phyloP scores from a whole-genome alignment of 1,139 yeast genomes.

The Eremothecium sinecaudum region DNA sequence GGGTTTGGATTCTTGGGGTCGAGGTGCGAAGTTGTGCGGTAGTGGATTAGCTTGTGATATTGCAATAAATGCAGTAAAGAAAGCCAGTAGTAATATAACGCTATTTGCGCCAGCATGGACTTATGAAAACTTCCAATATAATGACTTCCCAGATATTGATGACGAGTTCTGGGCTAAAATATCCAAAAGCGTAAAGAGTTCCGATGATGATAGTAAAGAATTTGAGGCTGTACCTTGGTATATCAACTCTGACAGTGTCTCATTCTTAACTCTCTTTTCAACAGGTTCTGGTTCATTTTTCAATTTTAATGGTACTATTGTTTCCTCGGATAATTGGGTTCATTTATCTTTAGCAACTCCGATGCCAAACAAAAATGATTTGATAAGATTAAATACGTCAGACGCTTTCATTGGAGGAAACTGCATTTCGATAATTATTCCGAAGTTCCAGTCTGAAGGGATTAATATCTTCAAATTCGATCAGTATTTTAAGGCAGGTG shows the following conservation, averaged over 20 bases:
- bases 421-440: constrained; percentile 5
- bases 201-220: constrained; percentile 11
- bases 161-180: constrained; percentile 31
- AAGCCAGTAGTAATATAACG: constrained; percentile 31
- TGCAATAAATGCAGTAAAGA: constrained; percentile 28
- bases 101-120: constrained; percentile 40
- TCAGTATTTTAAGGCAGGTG: constrained; percentile 5
- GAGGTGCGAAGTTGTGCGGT: constrained; percentile 32
- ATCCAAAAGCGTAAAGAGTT: constrained; percentile 15
- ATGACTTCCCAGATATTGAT: constrained; percentile 30
- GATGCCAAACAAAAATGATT: constrained; percentile 4
- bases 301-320: constrained; percentile 23
- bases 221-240: constrained; percentile 16
- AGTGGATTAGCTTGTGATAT: constrained; percentile 34
- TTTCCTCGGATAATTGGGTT: constrained; percentile 31
- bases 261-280: constrained; percentile 33
- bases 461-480: constrained; percentile 7
- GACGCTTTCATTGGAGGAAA: constrained; percentile 10
- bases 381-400: not conserved
- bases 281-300: constrained; percentile 32
- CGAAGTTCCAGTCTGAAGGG: constrained; percentile 6
- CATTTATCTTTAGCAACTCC: constrained; percentile 9
- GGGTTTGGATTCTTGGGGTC: constrained; percentile 38
- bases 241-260: constrained; percentile 10
- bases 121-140: constrained; percentile 28